These are phyloP conservation scores for Prinsepia uniflora DNA, from an alignment of 306 rosid species.

Conservation along the genomic window DNA sequence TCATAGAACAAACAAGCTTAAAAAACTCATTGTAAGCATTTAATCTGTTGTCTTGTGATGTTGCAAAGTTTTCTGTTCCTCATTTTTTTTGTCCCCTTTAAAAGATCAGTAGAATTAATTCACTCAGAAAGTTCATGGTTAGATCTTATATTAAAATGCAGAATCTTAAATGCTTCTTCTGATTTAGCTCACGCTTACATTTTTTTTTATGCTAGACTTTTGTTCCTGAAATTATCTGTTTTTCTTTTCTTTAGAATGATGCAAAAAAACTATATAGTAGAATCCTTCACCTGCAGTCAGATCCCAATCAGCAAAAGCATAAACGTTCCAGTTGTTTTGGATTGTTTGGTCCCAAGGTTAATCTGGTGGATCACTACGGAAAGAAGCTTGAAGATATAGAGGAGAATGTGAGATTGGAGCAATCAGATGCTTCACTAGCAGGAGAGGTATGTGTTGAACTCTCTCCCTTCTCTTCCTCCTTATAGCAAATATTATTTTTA, in stretches of 20 bases:
- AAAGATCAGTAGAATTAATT: neutral
- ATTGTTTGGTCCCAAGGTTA: constrained; percentile 44
- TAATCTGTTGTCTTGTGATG: constrained; percentile 17
- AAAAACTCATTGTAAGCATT: constrained; percentile 59
- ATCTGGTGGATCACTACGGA: constrained; percentile 55
- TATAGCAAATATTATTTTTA: neutral
- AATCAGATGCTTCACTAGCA: constrained; percentile 57
- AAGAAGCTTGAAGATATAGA: constrained; percentile 67
- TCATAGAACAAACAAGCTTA: constrained; percentile 56
- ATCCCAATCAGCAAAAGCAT: constrained; percentile 33
- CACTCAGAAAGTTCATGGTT: neutral
- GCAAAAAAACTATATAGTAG: constrained; percentile 47
- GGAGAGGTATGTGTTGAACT: constrained; percentile 69
- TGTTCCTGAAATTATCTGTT: constrained; percentile 19
- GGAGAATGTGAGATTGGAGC: constrained; percentile 65
- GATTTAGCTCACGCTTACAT: neutral
- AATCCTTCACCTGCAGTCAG: constrained; percentile 45
- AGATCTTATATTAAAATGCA: neutral
- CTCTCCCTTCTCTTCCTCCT: neutral
- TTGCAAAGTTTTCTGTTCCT: constrained; percentile 14
- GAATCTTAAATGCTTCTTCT: constrained; percentile 8
- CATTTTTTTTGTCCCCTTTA: neutral
- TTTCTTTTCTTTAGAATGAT: constrained; percentile 43
- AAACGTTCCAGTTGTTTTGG: constrained; percentile 43
- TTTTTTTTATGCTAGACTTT: neutral